Base-by-base conservation (phyloP, 176 grass and related monocot species). In the Avena sativa region DNA sequence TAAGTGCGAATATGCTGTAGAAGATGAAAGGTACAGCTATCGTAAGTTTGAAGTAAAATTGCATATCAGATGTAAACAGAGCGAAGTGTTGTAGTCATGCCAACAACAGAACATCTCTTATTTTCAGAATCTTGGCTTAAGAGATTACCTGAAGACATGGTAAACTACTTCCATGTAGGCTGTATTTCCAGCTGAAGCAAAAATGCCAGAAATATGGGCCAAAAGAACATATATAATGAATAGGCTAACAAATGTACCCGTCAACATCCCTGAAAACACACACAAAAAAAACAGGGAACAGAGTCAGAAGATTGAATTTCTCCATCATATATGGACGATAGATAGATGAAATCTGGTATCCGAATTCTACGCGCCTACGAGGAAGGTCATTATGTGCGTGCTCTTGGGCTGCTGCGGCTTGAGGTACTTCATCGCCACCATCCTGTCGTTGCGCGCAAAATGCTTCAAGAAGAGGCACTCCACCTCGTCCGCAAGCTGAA, bases 391-490 rank as follows among this genome's bases (percentile, higher is more conserved):
- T 82, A 91, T 84, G 55, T 98, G 93, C 6, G 88, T 96, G 84
- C 88, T 93, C 73, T 68, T 92, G 64, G 72, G 90, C 82, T 91
- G 86, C 85, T 92, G 89, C 7, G 96, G 93, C 66, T 84, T 94
- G 10, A 98, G 96, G 89, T 92, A 96, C 67, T 92, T 98, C 89
- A 93, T 95, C 4, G 96, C 94, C 44, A 92, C 95, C 72, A 85
- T 93, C 79, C 63, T 87, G 72, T 98, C 93, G 34, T 96, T 94
- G 81, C 87, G 44, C 0, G 93, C 84, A 2, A 98, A 98, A 48
- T 98, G 86, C 60, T 88, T 87, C 15, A 83, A 83, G 85, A 98
- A 98, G 74, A 98, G 87, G 80, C 58, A 82, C 78, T 98, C 96
- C 26, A 98, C 92, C 65, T 98, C 96, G 81, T 98, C 96, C 15